A percentile compares a stretch with the other conserved stretches of the same genome.
These are phyloP conservation scores for Nothophaeocryptopus gaeumannii DNA, from an alignment of 2,329 filamentous ascomycete genomes.

Conservation along the genomic window DNA sequence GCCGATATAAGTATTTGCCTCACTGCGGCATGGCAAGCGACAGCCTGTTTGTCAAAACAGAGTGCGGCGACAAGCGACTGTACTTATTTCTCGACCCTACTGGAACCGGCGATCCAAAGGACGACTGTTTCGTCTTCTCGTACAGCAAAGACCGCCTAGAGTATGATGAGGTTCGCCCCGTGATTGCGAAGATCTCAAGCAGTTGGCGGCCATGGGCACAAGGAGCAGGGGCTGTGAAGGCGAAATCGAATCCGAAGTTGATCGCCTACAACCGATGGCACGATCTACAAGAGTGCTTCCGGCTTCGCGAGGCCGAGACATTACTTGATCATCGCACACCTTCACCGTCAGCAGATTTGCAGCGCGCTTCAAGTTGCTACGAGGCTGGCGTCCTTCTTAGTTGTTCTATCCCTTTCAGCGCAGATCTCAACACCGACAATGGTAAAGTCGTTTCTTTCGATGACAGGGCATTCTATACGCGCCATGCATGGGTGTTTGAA, in stretches of 20 bases:
- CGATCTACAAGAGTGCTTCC: background rate
- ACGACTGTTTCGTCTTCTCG: slow-evolving; percentile 59
- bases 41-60: slow-evolving; percentile 51
- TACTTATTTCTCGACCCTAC: slow-evolving; percentile 60
- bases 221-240: background rate
- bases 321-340: background rate
- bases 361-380: slow-evolving; percentile 2
- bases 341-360: background rate
- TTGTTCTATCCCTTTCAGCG: background rate
- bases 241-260: slow-evolving; percentile 3
- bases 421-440: no score
- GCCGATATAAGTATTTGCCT: slow-evolving; percentile 51
- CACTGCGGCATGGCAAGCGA: slow-evolving; percentile 58
- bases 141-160: slow-evolving; percentile 46
- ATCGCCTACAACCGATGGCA: slow-evolving; percentile 11
- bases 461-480: no score
- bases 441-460: no score
- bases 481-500: slow-evolving; percentile 26
- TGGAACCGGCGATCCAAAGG: slow-evolving; percentile 43
- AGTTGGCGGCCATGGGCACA: slow-evolving; percentile 42
- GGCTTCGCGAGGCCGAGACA: background rate
- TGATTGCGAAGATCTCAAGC: slow-evolving; percentile 48
- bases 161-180: slow-evolving; percentile 46
- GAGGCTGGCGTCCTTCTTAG: slow-evolving; percentile 7
- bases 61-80: slow-evolving; percentile 32